phyloP scores from a whole-genome alignment of 306 rosid species.

The Alnus rubra region DNA sequence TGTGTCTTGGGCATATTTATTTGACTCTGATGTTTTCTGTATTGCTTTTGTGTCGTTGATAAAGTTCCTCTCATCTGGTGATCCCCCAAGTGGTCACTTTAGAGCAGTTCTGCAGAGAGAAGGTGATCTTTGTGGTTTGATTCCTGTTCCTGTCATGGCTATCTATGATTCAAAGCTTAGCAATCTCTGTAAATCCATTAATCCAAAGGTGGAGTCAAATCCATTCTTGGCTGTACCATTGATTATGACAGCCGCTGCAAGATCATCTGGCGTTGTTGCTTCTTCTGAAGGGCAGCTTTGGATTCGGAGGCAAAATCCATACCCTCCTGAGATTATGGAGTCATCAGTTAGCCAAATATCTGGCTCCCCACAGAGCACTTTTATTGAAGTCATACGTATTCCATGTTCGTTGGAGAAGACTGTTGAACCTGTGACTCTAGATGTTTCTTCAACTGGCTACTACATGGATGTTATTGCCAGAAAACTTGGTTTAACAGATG shows the following conservation, averaged over 20 bases:
- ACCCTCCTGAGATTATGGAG: slow-evolving; percentile 53
- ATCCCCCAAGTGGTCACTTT: slow-evolving; percentile 86
- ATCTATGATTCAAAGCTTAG: slow-evolving; percentile 54
- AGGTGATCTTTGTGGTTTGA: slow-evolving; percentile 54
- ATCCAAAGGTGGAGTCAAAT: slow-evolving; percentile 77
- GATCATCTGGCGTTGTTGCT: slow-evolving; percentile 47
- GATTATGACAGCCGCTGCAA: slow-evolving; percentile 57
- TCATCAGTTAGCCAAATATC: slow-evolving; percentile 37
- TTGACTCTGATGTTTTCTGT: slow-evolving; percentile 27
- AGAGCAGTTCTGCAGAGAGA: slow-evolving; percentile 71
- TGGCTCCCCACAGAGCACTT: slow-evolving; percentile 39
- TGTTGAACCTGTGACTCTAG: slow-evolving; percentile 56
- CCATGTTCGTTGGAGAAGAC: slow-evolving; percentile 63
- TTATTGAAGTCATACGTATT: slow-evolving; percentile 53
- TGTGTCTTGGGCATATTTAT: neutral
- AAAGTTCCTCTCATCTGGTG: slow-evolving; percentile 70
- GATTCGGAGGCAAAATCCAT: slow-evolving; percentile 62
- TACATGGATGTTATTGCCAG: slow-evolving; percentile 80
- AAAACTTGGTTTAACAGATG: slow-evolving; percentile 70
- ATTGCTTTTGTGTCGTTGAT: slow-evolving; percentile 32
- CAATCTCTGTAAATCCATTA: slow-evolving; percentile 62
- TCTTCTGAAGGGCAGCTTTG: slow-evolving; percentile 59
- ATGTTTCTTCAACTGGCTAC: slow-evolving; percentile 60
- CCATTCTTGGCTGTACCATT: slow-evolving; percentile 52
- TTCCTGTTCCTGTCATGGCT: slow-evolving; percentile 72